phyloP scores from a whole-genome alignment of 176 grass and related monocot genomes.

The Carex parvula region DNA sequence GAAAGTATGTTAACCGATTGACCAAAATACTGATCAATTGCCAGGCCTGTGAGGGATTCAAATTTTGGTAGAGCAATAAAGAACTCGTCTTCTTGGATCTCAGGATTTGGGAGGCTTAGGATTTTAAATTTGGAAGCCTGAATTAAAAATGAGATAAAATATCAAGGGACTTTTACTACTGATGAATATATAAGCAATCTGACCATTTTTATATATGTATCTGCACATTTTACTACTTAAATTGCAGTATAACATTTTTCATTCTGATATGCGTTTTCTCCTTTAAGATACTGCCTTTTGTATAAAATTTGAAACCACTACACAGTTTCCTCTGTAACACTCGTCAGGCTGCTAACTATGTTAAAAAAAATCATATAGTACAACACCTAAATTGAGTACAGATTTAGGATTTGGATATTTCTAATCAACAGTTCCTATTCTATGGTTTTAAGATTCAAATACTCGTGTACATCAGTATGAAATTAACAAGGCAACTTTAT shows the following conservation, averaged over 20 bases:
- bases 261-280: not conserved
- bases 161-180: not conserved
- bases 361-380: not conserved
- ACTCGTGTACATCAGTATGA: not conserved
- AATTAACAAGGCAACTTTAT: not conserved
- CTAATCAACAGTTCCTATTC: not conserved
- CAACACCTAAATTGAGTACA: not conserved
- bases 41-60: not conserved
- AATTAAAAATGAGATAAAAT: constrained; percentile 14
- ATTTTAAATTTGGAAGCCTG: constrained; percentile 12
- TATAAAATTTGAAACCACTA: no score
- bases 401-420: not conserved
- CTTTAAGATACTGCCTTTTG: not conserved
- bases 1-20: not conserved
- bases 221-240: not conserved
- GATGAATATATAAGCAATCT: not conserved
- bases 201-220: not conserved
- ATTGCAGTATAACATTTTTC: not conserved
- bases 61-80: constrained; percentile 8
- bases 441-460: not conserved
- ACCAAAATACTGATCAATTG: not conserved
- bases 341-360: not conserved
- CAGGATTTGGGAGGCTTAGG: constrained; percentile 6
- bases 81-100: not conserved
- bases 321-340: no score